Evolutionary conservation across 495 filamentous ascomycete species (phyloP).

Genomic region (Arthonia radiata): DNA sequence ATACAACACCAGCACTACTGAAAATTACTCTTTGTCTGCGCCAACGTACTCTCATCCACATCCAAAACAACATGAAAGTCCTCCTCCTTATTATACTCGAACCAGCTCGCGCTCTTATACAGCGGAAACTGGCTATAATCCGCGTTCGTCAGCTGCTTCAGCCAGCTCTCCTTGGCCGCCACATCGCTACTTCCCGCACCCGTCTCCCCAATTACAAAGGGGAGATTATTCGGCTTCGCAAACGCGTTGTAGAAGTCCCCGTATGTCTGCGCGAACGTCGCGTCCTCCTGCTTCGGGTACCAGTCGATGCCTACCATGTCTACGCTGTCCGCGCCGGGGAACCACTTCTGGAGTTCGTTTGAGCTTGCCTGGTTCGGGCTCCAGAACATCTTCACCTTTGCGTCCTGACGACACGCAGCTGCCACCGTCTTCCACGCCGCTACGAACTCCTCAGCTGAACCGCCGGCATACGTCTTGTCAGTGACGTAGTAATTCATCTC

Average conservation of each 20-base stretch:
- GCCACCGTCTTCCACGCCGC: background rate
- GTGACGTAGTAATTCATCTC: conserved; percentile 1
- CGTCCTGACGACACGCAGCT: background rate
- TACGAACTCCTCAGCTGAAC: background rate
- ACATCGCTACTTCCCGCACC: background rate
- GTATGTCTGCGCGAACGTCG: background rate
- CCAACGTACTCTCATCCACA: background rate
- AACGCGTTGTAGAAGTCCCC: background rate
- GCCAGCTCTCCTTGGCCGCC: background rate
- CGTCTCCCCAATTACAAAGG: background rate
- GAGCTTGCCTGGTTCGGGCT: background rate
- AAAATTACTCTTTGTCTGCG: background rate
- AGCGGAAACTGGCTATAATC: background rate
- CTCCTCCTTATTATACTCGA: background rate
- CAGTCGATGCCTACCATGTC: background rate
- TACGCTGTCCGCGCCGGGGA: background rate
- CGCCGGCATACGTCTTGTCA: background rate
- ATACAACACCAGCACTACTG: too few species aligned
- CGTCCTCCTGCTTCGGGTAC: background rate
- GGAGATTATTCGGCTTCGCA: background rate
- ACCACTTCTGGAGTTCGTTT: background rate
- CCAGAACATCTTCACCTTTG: background rate
- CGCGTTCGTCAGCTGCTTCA: background rate
- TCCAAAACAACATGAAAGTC: background rate
- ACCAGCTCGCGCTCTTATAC: background rate